Evolutionary conservation across 768 basidiomycete genomes (phyloP), one percentile per base, ranked within the genome.

Genomic region (Dioszegia aurantiaca): DNA sequence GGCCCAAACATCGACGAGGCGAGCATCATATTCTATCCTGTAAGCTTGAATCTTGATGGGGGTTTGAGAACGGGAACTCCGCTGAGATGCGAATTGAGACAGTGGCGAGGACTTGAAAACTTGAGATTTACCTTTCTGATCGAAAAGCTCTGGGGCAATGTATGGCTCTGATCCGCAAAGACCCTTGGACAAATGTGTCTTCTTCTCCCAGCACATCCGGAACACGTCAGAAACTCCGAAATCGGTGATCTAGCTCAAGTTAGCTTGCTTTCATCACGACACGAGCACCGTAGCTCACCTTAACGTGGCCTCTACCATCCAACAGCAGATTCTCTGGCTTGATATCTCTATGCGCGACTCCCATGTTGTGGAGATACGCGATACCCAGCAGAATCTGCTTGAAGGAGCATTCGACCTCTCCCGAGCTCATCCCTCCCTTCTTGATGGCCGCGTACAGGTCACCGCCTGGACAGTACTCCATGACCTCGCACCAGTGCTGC

Each of bases 221-320:
- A 97, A 99, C 49, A 99, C 94, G n/a, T 95, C 97, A 42, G 91
- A 95, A 9, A 94, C 95, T 53, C 94, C 94, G 68, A 97, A 99
- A 75, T 99, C 94, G 56, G 94, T 93, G 66, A 98, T 94, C 91
- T 93, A 42, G 6, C 14, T 33, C 33, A 58, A 66, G 41, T 62
- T 58, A 65, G 58, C 45, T 24, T 33, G 14, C n/a, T n/a, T 17
- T 19, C 19, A 19, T 33, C 46, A 39, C 43, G 31, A 53, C 39
- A 24, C 39, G 23, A 52, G 31, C 26, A 42, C 21, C 14, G 19
- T 27, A 12, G 68, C 75, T 63, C 64, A 91, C 91, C 88, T 95
- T 95, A 75, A 97, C 81, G 74, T 93, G 90, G 43, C 93, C 90
- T 67, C 86, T 84, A 36, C 84, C 86, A 77, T 95, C 90, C 68